These are phyloP conservation scores for Thecaphora frezii DNA, from an alignment of 1,284 basidiomycete species.

Conservation along the genomic window DNA sequence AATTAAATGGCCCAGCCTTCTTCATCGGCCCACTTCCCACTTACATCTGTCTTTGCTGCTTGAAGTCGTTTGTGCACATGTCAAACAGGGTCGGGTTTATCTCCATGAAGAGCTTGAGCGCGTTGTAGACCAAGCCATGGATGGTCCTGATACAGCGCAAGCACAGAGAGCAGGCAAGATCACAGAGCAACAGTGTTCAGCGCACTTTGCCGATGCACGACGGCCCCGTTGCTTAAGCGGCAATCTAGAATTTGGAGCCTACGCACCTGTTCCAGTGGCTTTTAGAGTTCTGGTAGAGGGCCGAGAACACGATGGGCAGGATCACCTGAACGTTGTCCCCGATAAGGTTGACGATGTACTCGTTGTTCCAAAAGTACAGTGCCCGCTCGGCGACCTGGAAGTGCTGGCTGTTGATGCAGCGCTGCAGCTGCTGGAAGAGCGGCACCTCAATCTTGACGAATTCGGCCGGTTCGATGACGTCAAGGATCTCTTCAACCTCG, in stretches of 20 bases:
- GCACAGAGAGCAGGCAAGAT: no score
- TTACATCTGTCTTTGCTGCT: conserved; percentile 68
- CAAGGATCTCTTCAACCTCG: conserved; percentile 97
- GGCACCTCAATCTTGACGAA: conserved; percentile 95
- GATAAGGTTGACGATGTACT: conserved; percentile 99
- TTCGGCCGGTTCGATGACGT: conserved; percentile 94
- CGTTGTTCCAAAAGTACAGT: conserved; percentile 70
- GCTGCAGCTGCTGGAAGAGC: conserved; percentile 89
- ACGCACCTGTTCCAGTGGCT: conserved; percentile 95
- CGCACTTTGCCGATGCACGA: no score
- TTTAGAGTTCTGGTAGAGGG: conserved; percentile 92
- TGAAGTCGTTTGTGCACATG: conserved; percentile 89
- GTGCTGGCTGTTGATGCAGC: conserved; percentile 98
- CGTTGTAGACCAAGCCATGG: conserved; percentile 98
- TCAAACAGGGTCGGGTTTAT: conserved; percentile 96
- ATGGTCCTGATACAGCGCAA: conserved; percentile 71
- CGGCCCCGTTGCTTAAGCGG: no score
- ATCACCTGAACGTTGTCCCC: conserved; percentile 88
- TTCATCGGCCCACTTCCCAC: background rate
- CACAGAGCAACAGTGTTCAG: no score
- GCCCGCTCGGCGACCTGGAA: conserved; percentile 72
- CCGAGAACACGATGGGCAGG: conserved; percentile 96
- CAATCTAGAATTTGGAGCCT: no score
- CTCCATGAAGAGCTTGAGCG: conserved; percentile 97
- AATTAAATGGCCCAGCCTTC: no score